These are phyloP conservation scores for Colletotrichum cordylinicola DNA, from an alignment of 2,329 filamentous ascomycete genomes.

Conservation along the genomic window DNA sequence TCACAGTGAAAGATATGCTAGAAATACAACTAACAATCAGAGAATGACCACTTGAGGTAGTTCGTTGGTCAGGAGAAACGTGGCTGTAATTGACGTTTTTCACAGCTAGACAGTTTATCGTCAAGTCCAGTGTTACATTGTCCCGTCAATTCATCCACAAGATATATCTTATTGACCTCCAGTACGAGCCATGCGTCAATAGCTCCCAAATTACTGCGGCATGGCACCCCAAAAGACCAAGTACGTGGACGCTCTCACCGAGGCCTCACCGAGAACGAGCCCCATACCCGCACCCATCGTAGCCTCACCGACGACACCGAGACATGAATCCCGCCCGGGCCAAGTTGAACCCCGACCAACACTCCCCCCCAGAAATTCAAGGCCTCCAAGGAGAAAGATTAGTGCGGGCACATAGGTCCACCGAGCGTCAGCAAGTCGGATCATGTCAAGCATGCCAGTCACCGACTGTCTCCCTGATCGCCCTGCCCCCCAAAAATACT, in stretches of 20 bases:
- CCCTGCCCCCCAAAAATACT: not conserved
- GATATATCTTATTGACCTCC: accelerated
- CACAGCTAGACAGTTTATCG: accelerated
- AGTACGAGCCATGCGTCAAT: not conserved
- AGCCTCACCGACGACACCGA: not conserved
- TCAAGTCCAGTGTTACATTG: not conserved
- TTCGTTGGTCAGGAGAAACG: accelerated
- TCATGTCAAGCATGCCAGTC: not conserved
- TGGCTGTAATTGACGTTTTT: not conserved
- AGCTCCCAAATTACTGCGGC: too few species aligned
- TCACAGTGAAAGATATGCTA: accelerated
- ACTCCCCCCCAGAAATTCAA: not conserved
- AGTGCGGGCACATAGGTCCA: not conserved
- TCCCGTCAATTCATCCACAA: not conserved
- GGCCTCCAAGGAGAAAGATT: not conserved
- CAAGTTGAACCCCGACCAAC: not conserved
- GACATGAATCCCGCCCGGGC: not conserved
- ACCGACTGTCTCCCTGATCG: not conserved
- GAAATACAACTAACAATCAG: accelerated
- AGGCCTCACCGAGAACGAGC: not conserved
- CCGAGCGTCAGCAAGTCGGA: not conserved
- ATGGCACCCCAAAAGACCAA: not conserved
- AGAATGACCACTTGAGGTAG: not conserved
- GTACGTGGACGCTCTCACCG: not conserved
- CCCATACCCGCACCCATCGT: not conserved